Conservation (phyloP, 2,329 filamentous ascomycete species). For the Polytolypa hystricis region DNA sequence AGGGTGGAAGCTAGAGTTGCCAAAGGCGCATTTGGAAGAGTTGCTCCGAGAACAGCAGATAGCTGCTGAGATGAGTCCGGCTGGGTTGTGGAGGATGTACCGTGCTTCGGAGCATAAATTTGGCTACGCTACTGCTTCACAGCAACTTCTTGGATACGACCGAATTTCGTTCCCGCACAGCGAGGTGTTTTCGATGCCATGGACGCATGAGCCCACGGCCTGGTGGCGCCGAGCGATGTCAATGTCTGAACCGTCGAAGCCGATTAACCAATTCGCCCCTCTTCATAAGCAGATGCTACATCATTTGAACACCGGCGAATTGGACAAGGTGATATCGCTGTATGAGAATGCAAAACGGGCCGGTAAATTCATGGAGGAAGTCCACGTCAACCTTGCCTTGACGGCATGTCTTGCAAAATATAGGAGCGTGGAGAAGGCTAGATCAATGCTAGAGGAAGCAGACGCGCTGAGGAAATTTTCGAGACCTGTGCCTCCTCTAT, state of each 20-base stretch:
- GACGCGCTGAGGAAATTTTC: conserved; percentile 14
- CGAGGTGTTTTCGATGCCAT: conserved; percentile 18
- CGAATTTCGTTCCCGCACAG: conserved; percentile 19
- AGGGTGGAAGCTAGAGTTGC: conserved; percentile 23
- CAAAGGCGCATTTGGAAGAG: conserved; percentile 21
- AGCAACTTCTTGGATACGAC: conserved; percentile 27
- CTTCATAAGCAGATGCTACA: conserved; percentile 29
- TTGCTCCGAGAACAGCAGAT: conserved; percentile 25
- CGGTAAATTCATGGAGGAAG: conserved; percentile 21
- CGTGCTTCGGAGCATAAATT: conserved; percentile 26
- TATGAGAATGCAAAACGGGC: conserved; percentile 21
- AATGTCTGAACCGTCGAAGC: conserved; percentile 18
- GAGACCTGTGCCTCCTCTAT: conserved; percentile 20
- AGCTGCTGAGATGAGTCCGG: conserved; percentile 24
- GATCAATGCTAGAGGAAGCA: conserved; percentile 23
- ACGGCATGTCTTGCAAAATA: conserved; percentile 25
- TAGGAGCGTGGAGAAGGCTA: conserved; percentile 21
- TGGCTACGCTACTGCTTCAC: conserved; percentile 21
- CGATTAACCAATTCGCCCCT: conserved; percentile 23
- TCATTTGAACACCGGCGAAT: conserved; percentile 26
- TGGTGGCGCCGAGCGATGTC: conserved; percentile 25
- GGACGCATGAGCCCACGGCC: conserved; percentile 11
- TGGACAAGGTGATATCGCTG: conserved; percentile 20
- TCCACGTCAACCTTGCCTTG: conserved; percentile 27
- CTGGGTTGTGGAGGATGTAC: conserved; percentile 31